Conservation (phyloP, 2,329 filamentous ascomycete species). For the Aspergillus cejpii region DNA sequence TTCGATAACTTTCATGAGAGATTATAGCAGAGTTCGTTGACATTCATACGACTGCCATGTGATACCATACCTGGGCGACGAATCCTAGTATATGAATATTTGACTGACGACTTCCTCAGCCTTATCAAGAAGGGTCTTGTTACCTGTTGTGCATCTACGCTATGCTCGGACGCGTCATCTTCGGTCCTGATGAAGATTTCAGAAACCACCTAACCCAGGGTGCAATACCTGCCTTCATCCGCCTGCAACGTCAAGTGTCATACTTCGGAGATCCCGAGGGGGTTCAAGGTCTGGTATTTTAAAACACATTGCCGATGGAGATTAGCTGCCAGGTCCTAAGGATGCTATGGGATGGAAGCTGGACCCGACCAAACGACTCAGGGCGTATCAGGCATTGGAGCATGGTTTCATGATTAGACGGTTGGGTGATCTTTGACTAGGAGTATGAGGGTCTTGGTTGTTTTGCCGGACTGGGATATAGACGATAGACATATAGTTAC, state of each 20-base stretch:
- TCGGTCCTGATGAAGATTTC: slow-evolving; percentile 34
- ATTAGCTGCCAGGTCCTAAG: slow-evolving; percentile 25
- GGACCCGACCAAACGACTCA: slow-evolving; percentile 25
- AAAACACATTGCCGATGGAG: slow-evolving; percentile 30
- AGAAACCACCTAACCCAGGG: slow-evolving; percentile 32
- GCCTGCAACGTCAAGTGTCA: slow-evolving; percentile 43
- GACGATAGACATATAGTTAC: too few relatives aligned
- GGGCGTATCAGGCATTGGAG: slow-evolving; percentile 25
- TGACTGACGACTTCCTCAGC: slow-evolving; percentile 40
- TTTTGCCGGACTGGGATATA: too few relatives aligned
- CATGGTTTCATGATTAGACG: slow-evolving; percentile 23
- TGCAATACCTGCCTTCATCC: slow-evolving; percentile 28
- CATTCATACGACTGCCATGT: slow-evolving; percentile 34
- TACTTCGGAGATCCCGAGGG: slow-evolving; percentile 42
- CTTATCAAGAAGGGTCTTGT: slow-evolving; percentile 33
- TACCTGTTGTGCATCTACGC: slow-evolving; percentile 47
- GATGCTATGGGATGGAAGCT: slow-evolving; percentile 33
- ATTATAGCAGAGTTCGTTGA: slow-evolving; percentile 30
- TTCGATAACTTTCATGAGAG: slow-evolving; percentile 18
- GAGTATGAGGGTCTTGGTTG: too few relatives aligned
- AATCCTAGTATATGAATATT: slow-evolving; percentile 44
- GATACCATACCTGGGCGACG: slow-evolving; percentile 41
- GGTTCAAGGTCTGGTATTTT: slow-evolving; percentile 37
- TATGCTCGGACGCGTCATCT: slow-evolving; percentile 39
- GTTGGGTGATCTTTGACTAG: too few relatives aligned